Percentiles rank a stretch among this genome's conserved stretches.
These are phyloP conservation scores for Mycena kentingensis DNA, from an alignment of 768 basidiomycete genomes.

Conservation along the genomic window DNA sequence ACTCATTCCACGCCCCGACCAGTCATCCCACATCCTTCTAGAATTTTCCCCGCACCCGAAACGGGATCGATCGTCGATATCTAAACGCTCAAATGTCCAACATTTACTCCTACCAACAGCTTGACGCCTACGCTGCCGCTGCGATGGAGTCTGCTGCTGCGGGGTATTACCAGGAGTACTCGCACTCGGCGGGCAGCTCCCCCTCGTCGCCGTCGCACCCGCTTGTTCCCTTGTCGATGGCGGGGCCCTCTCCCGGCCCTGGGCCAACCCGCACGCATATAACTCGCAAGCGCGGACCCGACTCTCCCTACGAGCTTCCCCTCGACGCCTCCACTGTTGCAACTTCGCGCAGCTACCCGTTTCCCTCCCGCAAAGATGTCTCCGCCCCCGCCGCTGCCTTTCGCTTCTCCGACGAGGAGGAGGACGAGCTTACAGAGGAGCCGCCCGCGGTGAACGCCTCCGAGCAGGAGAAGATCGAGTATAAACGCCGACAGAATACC, in stretches of 20 bases:
- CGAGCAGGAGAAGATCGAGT: slow-evolving; percentile 61
- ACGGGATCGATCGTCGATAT: neutral
- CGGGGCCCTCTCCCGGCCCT: slow-evolving; percentile 15
- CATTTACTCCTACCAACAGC: neutral
- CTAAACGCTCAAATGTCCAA: neutral
- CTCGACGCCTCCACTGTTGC: slow-evolving; percentile 67
- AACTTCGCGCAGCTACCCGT: slow-evolving; percentile 56
- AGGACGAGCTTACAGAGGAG: slow-evolving; percentile 39
- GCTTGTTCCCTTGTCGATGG: neutral
- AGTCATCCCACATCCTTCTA: slow-evolving; percentile 4
- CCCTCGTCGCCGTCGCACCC: slow-evolving; percentile 18
- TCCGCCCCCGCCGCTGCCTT: slow-evolving; percentile 59
- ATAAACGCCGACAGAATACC: slow-evolving; percentile 72
- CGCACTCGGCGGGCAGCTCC: slow-evolving; percentile 8
- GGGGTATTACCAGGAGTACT: slow-evolving; percentile 14
- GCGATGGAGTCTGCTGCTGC: slow-evolving; percentile 14
- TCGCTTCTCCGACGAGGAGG: slow-evolving; percentile 47
- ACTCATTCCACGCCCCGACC: neutral
- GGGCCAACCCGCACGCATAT: slow-evolving; percentile 16
- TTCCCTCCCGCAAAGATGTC: slow-evolving; percentile 65
- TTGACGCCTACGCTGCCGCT: neutral
- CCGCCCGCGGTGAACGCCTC: slow-evolving; percentile 30
- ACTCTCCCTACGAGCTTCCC: slow-evolving; percentile 10
- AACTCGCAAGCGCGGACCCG: slow-evolving; percentile 1
- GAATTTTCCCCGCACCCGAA: neutral